Percentiles rank a stretch among this genome's conserved stretches.
Evolutionary conservation across 1,284 basidiomycete genomes (phyloP).

Genomic region (Cutaneotrichosporon mucoides): DNA sequence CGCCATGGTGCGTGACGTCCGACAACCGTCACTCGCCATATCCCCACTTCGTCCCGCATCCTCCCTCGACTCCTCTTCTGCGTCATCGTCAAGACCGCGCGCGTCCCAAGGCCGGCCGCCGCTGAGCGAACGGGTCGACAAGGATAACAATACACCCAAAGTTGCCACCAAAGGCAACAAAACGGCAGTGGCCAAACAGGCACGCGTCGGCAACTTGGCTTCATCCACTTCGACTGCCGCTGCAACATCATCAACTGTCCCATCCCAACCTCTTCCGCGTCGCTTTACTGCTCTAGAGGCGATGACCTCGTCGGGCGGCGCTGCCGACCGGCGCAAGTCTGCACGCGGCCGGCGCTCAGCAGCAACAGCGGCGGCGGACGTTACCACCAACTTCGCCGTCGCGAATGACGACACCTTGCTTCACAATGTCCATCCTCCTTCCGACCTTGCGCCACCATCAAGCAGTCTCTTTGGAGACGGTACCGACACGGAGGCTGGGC

Average conservation of each 20-base stretch:
- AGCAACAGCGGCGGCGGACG: background rate
- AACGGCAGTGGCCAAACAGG: too few relatives aligned
- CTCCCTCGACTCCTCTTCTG: background rate
- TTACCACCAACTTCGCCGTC: background rate
- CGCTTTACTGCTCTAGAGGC: background rate
- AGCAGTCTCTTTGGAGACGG: too few relatives aligned
- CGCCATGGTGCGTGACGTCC: slow-evolving; percentile 13
- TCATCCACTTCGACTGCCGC: too few relatives aligned
- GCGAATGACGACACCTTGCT: slow-evolving; percentile 14
- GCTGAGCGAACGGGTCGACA: background rate
- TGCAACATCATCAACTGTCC: too few relatives aligned
- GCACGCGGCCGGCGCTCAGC: background rate
- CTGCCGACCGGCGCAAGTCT: background rate
- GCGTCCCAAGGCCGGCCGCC: background rate
- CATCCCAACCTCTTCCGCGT: background rate
- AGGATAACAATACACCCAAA: background rate
- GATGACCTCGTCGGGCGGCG: too few relatives aligned
- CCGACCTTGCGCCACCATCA: slow-evolving; percentile 11
- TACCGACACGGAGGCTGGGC: too few relatives aligned
- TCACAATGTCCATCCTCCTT: too few relatives aligned
- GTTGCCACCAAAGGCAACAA: background rate
- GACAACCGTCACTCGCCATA: slow-evolving; percentile 9
- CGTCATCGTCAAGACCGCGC: too few relatives aligned
- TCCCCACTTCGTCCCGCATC: background rate
- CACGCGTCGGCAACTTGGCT: too few relatives aligned